phyloP scores from a whole-genome alignment of 2,329 filamentous ascomycete genomes.

The Ophiostoma sp. region DNA sequence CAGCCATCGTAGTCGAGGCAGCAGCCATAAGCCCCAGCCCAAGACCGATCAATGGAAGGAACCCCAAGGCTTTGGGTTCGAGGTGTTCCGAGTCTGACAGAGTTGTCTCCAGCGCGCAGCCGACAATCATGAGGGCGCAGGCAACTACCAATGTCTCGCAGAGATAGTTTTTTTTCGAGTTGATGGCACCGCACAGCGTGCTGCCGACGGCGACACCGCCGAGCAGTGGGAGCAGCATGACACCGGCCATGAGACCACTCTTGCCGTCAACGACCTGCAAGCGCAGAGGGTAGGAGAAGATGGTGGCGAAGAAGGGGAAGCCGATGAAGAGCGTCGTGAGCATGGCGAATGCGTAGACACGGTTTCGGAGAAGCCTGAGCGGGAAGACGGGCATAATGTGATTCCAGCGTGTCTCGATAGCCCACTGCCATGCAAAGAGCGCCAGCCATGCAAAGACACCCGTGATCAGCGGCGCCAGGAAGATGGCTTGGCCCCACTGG shows the following conservation, averaged over 20 bases:
- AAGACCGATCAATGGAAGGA: constrained; percentile 47
- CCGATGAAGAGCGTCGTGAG: constrained; percentile 46
- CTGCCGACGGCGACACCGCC: constrained; percentile 45
- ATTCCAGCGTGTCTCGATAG: constrained; percentile 32
- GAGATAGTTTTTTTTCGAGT: constrained; percentile 38
- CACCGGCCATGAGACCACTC: constrained; percentile 42
- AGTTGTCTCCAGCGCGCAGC: constrained; percentile 44
- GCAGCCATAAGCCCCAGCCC: constrained; percentile 48
- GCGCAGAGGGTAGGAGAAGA: constrained; percentile 47
- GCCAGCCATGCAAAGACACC: constrained; percentile 36
- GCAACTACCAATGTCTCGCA: constrained; percentile 42
- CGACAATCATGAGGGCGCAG: constrained; percentile 41
- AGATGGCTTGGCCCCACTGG: constrained; percentile 41
- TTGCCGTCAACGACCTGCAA: constrained; percentile 46
- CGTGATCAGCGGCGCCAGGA: constrained; percentile 39
- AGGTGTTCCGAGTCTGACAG: constrained; percentile 34
- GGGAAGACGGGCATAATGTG: constrained; percentile 43
- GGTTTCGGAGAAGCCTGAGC: constrained; percentile 43
- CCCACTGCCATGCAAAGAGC: constrained; percentile 40
- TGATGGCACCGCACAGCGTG: constrained; percentile 39
- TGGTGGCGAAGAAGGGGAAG: constrained; percentile 45
- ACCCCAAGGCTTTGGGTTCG: constrained; percentile 45
- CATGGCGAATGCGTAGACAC: constrained; percentile 40
- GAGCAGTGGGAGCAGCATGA: constrained; percentile 51
- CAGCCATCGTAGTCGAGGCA: constrained; percentile 43